Conservation (phyloP, 306 rosid genomes). For the Gleditsia sinensis region DNA sequence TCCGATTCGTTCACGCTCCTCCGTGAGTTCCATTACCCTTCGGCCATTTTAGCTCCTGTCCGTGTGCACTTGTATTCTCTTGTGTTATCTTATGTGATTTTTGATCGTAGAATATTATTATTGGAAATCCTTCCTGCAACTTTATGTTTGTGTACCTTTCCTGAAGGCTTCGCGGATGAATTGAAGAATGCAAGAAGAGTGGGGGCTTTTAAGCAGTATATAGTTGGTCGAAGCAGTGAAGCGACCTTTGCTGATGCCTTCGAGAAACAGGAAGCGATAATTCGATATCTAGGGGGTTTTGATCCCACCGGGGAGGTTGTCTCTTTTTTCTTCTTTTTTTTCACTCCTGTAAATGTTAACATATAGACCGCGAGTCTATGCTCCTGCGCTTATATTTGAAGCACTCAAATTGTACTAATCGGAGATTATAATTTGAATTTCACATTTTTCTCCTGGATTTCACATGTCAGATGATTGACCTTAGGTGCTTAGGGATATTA, state of each 20-base stretch:
- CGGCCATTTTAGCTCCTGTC: neutral
- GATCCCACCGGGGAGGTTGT: conserved; percentile 84
- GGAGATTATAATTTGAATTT: neutral
- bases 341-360: neutral
- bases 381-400: neutral
- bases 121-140: neutral
- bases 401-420: neutral
- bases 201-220: conserved; percentile 66
- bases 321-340: neutral
- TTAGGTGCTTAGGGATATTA: neutral
- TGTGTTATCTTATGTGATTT: neutral
- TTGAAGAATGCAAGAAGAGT: conserved; percentile 72
- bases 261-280: conserved; percentile 70
- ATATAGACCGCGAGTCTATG: neutral
- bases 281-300: conserved; percentile 67
- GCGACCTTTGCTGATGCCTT: conserved; percentile 65
- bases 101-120: neutral
- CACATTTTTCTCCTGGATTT: neutral
- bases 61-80: neutral
- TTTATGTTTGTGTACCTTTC: neutral
- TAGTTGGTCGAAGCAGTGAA: conserved; percentile 91
- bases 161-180: conserved; percentile 68
- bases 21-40: conserved; percentile 45
- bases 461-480: neutral
- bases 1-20: conserved; percentile 65